Evolutionary conservation across 2,329 filamentous ascomycete genomes (phyloP).

Genomic region (Pseudogymnoascus sp.): DNA sequence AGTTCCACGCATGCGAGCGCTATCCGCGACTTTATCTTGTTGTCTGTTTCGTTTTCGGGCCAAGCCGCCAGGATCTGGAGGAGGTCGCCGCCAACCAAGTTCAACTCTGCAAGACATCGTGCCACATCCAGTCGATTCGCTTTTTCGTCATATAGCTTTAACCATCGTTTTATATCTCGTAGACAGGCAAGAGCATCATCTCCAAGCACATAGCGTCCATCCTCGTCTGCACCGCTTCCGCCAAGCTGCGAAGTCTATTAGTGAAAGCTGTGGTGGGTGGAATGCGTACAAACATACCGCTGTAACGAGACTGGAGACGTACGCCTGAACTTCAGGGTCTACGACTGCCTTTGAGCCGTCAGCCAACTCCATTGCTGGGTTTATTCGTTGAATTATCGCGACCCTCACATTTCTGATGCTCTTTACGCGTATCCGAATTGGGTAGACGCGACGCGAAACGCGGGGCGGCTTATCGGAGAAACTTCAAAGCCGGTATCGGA

Average conservation of each 20-base stretch:
- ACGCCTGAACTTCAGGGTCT: constrained; percentile 85
- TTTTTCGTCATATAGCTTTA: constrained; percentile 90
- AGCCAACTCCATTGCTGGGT: constrained; percentile 44
- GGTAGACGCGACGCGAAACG: constrained; percentile 4
- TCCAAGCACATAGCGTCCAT: constrained; percentile 78
- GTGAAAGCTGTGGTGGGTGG: constrained; percentile 7
- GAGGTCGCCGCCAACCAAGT: constrained; percentile 82
- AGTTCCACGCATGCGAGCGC: constrained; percentile 84
- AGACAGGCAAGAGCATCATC: constrained; percentile 89
- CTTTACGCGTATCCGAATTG: constrained; percentile 13
- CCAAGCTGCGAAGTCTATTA: constrained; percentile 58
- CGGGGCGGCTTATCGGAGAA: constrained; percentile 3
- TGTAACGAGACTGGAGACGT: constrained; percentile 88
- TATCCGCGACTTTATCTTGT: constrained; percentile 68
- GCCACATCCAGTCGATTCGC: constrained; percentile 91
- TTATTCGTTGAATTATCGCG: constrained; percentile 2
- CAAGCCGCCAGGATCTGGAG: constrained; percentile 81
- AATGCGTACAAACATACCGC: constrained; percentile 50
- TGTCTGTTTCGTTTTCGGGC: constrained; percentile 64
- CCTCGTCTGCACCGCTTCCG: constrained; percentile 70
- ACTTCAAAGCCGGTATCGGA: background rate
- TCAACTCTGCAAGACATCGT: constrained; percentile 83
- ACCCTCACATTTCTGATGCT: constrained; percentile 3
- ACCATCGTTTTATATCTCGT: constrained; percentile 90
- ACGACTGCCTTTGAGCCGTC: constrained; percentile 55